Conservation (phyloP, 1,284 basidiomycete species). For the Leucoagaricus sp. region DNA sequence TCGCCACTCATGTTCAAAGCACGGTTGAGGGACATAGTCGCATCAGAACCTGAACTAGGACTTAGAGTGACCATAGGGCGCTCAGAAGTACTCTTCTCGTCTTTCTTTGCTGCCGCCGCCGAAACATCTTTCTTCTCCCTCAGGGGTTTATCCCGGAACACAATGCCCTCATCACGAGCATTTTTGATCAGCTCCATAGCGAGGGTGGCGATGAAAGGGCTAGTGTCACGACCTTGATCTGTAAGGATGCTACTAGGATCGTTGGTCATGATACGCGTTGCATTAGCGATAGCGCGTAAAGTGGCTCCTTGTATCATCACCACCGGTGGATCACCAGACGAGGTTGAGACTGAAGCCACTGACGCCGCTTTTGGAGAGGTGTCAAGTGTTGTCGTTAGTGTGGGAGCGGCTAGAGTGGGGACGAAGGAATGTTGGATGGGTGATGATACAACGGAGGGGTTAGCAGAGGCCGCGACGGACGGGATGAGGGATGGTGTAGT, state of each 20-base stretch:
- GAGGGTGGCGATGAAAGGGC: conserved; percentile 60
- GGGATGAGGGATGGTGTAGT: conserved; percentile 23
- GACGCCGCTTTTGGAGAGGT: conserved; percentile 16
- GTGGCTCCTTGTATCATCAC: conserved; percentile 56
- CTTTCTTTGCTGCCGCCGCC: conserved; percentile 13
- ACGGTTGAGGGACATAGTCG: conserved; percentile 45
- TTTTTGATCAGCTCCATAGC: conserved; percentile 74
- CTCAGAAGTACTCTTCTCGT: conserved; percentile 16
- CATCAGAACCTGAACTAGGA: conserved; percentile 42
- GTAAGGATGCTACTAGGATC: conserved; percentile 77
- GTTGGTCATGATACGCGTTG: conserved; percentile 86
- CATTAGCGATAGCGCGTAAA: conserved; percentile 77
- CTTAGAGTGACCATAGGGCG: conserved; percentile 43
- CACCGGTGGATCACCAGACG: conserved; percentile 26
- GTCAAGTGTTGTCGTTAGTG: conserved; percentile 42
- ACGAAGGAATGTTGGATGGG: conserved; percentile 42
- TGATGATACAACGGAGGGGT: conserved; percentile 35
- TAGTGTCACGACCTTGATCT: conserved; percentile 64
- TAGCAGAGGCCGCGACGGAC: conserved; percentile 27
- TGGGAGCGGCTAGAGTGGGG: conserved; percentile 43
- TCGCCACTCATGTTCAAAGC: conserved; percentile 39
- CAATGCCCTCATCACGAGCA: conserved; percentile 68
- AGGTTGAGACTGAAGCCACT: conserved; percentile 24
- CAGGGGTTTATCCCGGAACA: conserved; percentile 47
- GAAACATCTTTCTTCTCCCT: conserved; percentile 47